A percentile compares a stretch with the other conserved stretches of the same genome.
phyloP scores from a whole-genome alignment of 1,284 basidiomycete genomes.

The Amylostereum areolatum region DNA sequence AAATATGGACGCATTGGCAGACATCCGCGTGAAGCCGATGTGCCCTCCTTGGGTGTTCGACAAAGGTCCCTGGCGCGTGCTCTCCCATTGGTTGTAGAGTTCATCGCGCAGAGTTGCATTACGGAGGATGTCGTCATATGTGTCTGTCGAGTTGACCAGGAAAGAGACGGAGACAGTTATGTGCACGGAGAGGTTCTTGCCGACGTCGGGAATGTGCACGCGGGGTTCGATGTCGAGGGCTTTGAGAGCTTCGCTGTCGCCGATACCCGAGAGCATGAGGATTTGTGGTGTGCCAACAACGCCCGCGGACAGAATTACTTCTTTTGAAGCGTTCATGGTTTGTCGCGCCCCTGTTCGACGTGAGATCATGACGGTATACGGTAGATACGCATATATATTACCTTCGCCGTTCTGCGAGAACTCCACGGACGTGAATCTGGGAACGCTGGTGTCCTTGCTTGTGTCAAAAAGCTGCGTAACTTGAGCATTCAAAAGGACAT shows the following conservation, averaged over 20 bases:
- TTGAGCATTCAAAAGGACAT: conserved; percentile 18
- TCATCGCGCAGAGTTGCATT: background rate
- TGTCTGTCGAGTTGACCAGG: background rate
- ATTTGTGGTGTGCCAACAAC: conserved; percentile 32
- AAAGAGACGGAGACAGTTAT: conserved; percentile 13
- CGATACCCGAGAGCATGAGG: conserved; percentile 67
- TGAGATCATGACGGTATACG: no score
- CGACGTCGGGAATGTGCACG: conserved; percentile 31
- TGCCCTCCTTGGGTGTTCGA: background rate
- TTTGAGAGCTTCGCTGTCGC: conserved; percentile 48
- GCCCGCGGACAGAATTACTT: background rate
- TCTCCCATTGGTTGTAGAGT: background rate
- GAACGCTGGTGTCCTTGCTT: background rate
- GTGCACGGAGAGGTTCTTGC: conserved; percentile 38
- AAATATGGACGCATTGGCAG: background rate
- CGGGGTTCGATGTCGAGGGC: conserved; percentile 34
- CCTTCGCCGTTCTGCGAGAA: conserved; percentile 2
- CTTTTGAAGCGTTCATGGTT: background rate
- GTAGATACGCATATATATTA: no score
- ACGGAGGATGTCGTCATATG: background rate
- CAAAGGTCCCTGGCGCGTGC: background rate
- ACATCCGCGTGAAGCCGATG: background rate
- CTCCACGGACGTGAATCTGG: conserved; percentile 16
- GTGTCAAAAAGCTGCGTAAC: conserved; percentile 17
- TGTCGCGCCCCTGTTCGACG: background rate